These are phyloP conservation scores for slime mould (Dictyostelium discoideum) DNA, from an alignment of 78 protist genomes.

Conservation along the genomic window DNA sequence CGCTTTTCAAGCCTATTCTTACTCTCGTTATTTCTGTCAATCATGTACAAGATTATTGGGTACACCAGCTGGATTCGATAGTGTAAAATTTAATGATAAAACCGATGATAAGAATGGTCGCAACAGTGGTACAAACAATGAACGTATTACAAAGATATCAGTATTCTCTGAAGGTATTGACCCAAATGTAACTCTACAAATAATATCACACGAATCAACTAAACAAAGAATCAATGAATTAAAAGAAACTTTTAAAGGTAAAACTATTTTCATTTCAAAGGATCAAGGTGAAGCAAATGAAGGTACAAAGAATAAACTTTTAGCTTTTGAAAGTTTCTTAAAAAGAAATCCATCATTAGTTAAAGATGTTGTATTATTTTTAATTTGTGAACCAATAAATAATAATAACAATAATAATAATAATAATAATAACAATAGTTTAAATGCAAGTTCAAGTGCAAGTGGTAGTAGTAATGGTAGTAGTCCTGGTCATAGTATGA, in stretches of 20 bases:
- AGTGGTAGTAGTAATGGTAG: background rate
- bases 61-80: slow-evolving; percentile 37
- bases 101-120: background rate
- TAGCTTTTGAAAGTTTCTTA: slow-evolving; percentile 54
- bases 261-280: slow-evolving; percentile 40
- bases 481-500: background rate
- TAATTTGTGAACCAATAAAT: slow-evolving; percentile 44
- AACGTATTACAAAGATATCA: slow-evolving; percentile 21
- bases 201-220: background rate
- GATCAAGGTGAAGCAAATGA: slow-evolving; percentile 58
- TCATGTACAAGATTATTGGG: slow-evolving; percentile 76
- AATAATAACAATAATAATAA: background rate
- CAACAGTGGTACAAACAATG: background rate
- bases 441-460: background rate
- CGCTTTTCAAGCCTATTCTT: slow-evolving; percentile 67
- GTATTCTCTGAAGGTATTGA: slow-evolving; percentile 72
- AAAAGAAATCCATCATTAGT: slow-evolving; percentile 51
- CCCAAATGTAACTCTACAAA: slow-evolving; percentile 6
- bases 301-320: slow-evolving; percentile 51
- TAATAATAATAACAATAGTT: background rate
- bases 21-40: slow-evolving; percentile 59
- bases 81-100: slow-evolving; percentile 35
- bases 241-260: slow-evolving; percentile 33
- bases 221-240: slow-evolving; percentile 13
- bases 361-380: slow-evolving; percentile 48